Evolutionary conservation across 164 flowering plant genomes (phyloP), one percentile per base, ranked within the genome.

Genomic region (Magnolia changhungtana): DNA sequence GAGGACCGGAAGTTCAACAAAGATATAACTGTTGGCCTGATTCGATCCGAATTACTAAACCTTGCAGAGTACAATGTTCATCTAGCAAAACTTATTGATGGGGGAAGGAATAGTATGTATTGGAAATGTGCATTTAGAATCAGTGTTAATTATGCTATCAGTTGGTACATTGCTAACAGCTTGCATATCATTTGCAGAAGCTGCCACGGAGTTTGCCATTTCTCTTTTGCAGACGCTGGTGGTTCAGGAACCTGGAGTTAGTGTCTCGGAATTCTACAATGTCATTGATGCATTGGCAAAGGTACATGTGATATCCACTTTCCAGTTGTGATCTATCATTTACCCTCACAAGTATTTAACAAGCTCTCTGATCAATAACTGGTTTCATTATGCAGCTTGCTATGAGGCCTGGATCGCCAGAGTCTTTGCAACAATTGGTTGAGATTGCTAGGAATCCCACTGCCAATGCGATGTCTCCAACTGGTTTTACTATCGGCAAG

Each of bases 81-180:
- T 71, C 86, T 96, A 92, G 95, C 98, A 50, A 96, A 96, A 80
- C 92, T 92, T 79, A 82, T 96, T 87, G 99, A 96, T 79, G 94
- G 91, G 11, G 99, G 99, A 78, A 88, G 96, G 83, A 94, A 96
- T 71, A 94, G 98, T 94, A 89, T 76, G 95, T 84, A 31, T 11
- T 55, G 16, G 31, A 69, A 31, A 68, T 37, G 19, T 14, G 9
- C 29, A 10, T 68, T 16, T 31, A 1, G 16, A 68, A 31, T 29
- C n/a, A 27, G 11, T 4, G 18, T 29, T 68, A 24, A 29, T 68
- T 55, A 21, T 67, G 11, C 66, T 29, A 69, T 50, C 19, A 18
- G 66, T 23, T 72, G 52, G 55, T 59, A 29, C 2, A n/a, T 20
- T 9, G 64, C 80, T 76, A 37, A 78, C 80, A 65, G 2, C 24